These are phyloP conservation scores for Bipolaris bicolor DNA, from an alignment of 2,329 filamentous ascomycete genomes.

Conservation along the genomic window DNA sequence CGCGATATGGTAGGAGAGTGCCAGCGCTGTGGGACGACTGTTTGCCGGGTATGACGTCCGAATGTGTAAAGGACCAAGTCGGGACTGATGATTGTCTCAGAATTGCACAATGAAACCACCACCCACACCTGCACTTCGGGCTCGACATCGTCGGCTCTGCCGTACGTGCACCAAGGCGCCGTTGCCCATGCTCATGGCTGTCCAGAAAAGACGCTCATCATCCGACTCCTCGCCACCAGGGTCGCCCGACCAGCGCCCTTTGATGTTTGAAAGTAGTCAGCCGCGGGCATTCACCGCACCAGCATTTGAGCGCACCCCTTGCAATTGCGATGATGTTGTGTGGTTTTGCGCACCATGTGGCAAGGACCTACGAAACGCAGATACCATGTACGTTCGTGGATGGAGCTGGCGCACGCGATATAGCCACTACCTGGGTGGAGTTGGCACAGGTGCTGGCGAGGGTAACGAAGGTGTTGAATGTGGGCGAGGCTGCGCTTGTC, in stretches of 20 bases:
- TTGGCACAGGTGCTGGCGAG: constrained; percentile 87
- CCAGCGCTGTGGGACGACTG: constrained; percentile 73
- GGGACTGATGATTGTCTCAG: constrained; percentile 55
- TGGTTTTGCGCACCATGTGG: constrained; percentile 91
- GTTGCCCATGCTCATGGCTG: constrained; percentile 59
- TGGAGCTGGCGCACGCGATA: constrained; percentile 93
- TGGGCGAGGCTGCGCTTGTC: constrained; percentile 76
- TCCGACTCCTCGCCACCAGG: constrained; percentile 28
- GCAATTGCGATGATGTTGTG: constrained; percentile 66
- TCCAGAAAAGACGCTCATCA: constrained; percentile 28
- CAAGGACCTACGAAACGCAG: constrained; percentile 66
- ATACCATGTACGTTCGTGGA: constrained; percentile 67
- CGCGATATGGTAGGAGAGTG: constrained; percentile 87
- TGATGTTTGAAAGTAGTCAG: constrained; percentile 21
- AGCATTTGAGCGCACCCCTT: constrained; percentile 62
- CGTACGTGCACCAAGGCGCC: constrained; percentile 75
- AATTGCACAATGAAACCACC: constrained; percentile 91
- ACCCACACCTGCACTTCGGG: constrained; percentile 67
- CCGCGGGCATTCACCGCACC: constrained; percentile 51
- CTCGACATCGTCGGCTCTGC: constrained; percentile 83
- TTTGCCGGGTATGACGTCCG: constrained; percentile 74
- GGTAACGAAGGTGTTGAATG: constrained; percentile 88
- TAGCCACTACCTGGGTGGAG: constrained; percentile 74
- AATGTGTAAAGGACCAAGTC: not conserved
- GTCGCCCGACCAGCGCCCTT: constrained; percentile 30